Evolutionary conservation across 2,329 filamentous ascomycete genomes (phyloP).

Genomic region (Uncinocarpus reesii): DNA sequence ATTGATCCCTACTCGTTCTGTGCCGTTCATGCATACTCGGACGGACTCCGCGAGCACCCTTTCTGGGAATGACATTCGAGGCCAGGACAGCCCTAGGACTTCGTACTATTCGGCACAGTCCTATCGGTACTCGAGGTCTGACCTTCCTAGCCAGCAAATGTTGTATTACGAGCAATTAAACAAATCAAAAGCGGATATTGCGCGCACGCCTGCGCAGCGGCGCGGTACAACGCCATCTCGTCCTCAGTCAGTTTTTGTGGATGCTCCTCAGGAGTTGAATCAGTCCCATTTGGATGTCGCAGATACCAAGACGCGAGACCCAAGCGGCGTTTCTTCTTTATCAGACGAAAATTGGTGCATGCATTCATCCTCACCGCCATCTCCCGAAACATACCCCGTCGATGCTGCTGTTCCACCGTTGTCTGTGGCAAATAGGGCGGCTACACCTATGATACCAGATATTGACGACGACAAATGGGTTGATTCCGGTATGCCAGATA

Average conservation of each 20-base stretch:
- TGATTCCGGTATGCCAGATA: neutral
- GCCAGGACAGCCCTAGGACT: slow-evolving; percentile 34
- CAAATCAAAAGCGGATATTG: slow-evolving; percentile 24
- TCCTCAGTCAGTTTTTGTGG: slow-evolving; percentile 26
- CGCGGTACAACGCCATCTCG: slow-evolving; percentile 24
- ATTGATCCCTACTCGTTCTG: slow-evolving; percentile 38
- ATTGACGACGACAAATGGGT: slow-evolving; percentile 17
- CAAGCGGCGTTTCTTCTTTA: slow-evolving; percentile 28
- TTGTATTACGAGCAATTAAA: slow-evolving; percentile 24
- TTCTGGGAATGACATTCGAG: slow-evolving; percentile 35
- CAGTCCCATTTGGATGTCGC: slow-evolving; percentile 17
- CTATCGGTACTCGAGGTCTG: slow-evolving; percentile 25
- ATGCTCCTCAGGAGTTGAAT: slow-evolving; percentile 24
- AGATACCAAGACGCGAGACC: slow-evolving; percentile 25
- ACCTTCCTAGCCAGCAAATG: slow-evolving; percentile 25
- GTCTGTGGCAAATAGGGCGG: neutral
- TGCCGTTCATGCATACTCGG: slow-evolving; percentile 75
- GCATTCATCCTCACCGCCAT: slow-evolving; percentile 30
- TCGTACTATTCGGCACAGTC: slow-evolving; percentile 42
- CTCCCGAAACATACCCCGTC: slow-evolving; percentile 8
- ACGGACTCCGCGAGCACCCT: slow-evolving; percentile 50
- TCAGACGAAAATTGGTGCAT: slow-evolving; percentile 34
- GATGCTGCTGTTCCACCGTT: neutral
- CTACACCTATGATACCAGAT: slow-evolving; percentile 6
- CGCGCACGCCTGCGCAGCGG: slow-evolving; percentile 23